Base-by-base conservation (phyloP, 1,139 yeast genomes). In the Ogataea hybrid region DNA sequence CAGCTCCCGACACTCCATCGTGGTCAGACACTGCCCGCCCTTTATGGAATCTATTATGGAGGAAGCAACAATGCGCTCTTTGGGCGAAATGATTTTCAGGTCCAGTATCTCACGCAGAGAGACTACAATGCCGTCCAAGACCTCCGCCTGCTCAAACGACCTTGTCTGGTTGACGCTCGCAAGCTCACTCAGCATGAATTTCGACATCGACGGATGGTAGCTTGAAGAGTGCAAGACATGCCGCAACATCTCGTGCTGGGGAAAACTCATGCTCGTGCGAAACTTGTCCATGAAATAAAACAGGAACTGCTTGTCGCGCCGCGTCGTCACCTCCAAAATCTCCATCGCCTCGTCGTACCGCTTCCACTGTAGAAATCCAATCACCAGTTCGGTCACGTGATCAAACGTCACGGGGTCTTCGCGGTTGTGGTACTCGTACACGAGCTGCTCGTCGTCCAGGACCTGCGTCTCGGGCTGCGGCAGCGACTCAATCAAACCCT, bases 361-460 rank as follows among this genome's bases (percentile, higher is more conserved):
- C 15, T 38, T 35, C 17, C 29, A 35, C 33, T 51, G 44, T 10
- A 54, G 44, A 18, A 57, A 55, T 11, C 46, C 41, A 43, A 52
- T 45, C 17, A 49, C 47, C 12, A 48, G 45, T 37, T 55, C 54
- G n/a, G 47, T 39, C 17, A 58, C 33, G 20, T 47, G 46, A 10
- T 38, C 44, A 36, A 39, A 57, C 10, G 59, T 35, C 15, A 57
- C 53, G 1, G 61, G 54, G 11, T 57, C 63, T 15, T 44, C 39
- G 31, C 61, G 49, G 37, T 61, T 58, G 37, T 58, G 53, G 40
- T 57, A 58, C 9, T 50, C 49, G 38, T 46, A 56, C 4, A 55
- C 63, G 6, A 25, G 18, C 7, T 49, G 43, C 22, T 42, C 44
- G 17, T 54, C 51, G 15, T 52, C 51, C 28, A 48, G 21, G 6